Base-by-base conservation (phyloP, 2,329 filamentous ascomycete genomes). In the Aureobasidium mangrovei region DNA sequence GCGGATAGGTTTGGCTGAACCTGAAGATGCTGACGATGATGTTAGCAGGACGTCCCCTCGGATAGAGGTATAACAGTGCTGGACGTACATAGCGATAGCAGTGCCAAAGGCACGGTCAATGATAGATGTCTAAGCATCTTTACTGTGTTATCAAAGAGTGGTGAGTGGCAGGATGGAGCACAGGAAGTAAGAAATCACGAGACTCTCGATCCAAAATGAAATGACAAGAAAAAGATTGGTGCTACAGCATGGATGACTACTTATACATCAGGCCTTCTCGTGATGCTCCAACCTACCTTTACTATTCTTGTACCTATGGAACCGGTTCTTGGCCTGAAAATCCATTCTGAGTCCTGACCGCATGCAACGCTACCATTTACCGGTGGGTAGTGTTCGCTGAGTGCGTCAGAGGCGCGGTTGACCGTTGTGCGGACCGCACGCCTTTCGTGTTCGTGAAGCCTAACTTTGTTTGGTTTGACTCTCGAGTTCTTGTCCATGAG, bases 391-490 rank as follows among this genome's bases (percentile, higher is more conserved):
- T 28, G 26, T 49, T 32, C 26, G 35, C 35, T 4, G 6, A 40
- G 2, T 49, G 46, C 46, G 46, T 49, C 35, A 28, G 35, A 32
- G 46, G 46, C 46, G 46, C 46, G 18, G 35, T 39, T 49, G 46
- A 49, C 46, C 46, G 46, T 40, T 49, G 46, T 33, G 46, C 46
- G 46, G 46, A 49, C 46, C 46, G 46, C 40, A 27, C 46, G 10
- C 38, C 39, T 24, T 26, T 52, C 47, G 47, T 52, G 39, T 52
- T 42, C 38, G 47, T 35, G 7, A 49, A 52, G 47, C 18, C 31
- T 52, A 52, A 52, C n/a, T 42, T 52, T 52, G 38, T 38, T 52
- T 42, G 35, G 39, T 49, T 40, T 40, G 46, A 49, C 39, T 36
- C n/a, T 9, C 9, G 5, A 31, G 4, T 3, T n/a, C 9, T 32